phyloP scores from a whole-genome alignment of 2,329 filamentous ascomycete species.

The Penicillium aurantiogriseum region DNA sequence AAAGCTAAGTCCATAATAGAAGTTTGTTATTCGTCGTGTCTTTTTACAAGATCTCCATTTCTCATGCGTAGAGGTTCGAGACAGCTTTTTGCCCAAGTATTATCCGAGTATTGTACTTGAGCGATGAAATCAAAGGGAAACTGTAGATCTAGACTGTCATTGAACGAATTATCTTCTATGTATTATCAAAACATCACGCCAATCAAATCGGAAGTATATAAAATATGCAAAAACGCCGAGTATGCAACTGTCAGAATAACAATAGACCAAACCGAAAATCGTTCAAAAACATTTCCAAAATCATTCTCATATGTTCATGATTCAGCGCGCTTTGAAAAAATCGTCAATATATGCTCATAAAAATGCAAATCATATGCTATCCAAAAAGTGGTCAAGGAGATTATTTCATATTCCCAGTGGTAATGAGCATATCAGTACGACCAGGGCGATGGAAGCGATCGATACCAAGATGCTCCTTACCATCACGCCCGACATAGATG shows the following conservation, averaged over 20 bases:
- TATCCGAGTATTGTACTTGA: neutral
- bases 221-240: conserved; percentile 8
- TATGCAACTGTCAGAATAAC: conserved; percentile 6
- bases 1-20: conserved; percentile 28
- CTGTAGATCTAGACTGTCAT: neutral
- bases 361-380: conserved; percentile 5
- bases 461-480: conserved; percentile 59
- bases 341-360: neutral
- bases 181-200: neutral
- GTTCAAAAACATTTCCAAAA: neutral
- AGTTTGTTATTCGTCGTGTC: accelerated
- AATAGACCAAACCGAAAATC: neutral
- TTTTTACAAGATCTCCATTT: neutral
- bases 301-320: neutral
- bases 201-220: neutral
- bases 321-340: neutral
- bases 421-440: conserved; percentile 46
- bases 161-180: neutral
- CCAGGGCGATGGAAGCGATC: conserved; percentile 53
- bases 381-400: conserved; percentile 1
- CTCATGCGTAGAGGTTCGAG: neutral
- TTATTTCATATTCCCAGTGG: conserved; percentile 32
- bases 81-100: neutral
- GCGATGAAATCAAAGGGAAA: neutral
- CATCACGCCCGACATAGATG: conserved; percentile 57